Base-by-base conservation (phyloP, 768 basidiomycete species). In the Boletus eberwhitei region DNA sequence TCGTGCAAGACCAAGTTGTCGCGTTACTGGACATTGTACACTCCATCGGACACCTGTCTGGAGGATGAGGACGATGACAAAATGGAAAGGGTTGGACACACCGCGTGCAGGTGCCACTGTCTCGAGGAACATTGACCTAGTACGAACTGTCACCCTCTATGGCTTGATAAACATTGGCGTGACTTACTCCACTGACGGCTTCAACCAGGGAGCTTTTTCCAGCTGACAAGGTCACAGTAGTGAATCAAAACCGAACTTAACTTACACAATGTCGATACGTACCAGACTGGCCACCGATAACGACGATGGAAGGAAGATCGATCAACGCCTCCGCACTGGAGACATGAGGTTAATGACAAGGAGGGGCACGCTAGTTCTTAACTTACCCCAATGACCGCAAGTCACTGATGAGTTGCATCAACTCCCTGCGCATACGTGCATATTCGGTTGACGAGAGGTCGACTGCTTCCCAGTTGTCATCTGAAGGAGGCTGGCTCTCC, bases 161-260 rank as follows among this genome's bases (percentile, higher is more conserved):
- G 8, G 5, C 8, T 21, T 5, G 12, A 26, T n/a, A 36, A 29
- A 38, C 26, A 48, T 51, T 45, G 0, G 14, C 19, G 19, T 0
- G 4, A 62, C 78, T 22, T 59, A 84, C 82, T 8, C 81, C 80
- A 16, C 74, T 81, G 0, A 83, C 78, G 0, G 79, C 81, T 50
- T 84, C 83, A 0, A 84, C 80, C 1, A 84, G 63, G 0, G 82
- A 84, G 53, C 83, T 84, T 58, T 84, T 84, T 3, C 82, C 82
- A 5, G 81, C 82, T 83, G 44, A 52, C 5, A 14, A 36, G 35
- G 21, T 52, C 8, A 49, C 8, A 16, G 38, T 40, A 16, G 38
- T 40, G 50, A 59, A 48, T 45, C 22, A 48, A 40, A 41, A 41
- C 35, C 11, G 4, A 26, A 31, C 13, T 3, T 26, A 24, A 37